A percentile compares a stretch with the other conserved stretches of the same genome.
Conservation (phyloP, 192 early-diverging fungal genomes). For the Phycomyces nitens region DNA sequence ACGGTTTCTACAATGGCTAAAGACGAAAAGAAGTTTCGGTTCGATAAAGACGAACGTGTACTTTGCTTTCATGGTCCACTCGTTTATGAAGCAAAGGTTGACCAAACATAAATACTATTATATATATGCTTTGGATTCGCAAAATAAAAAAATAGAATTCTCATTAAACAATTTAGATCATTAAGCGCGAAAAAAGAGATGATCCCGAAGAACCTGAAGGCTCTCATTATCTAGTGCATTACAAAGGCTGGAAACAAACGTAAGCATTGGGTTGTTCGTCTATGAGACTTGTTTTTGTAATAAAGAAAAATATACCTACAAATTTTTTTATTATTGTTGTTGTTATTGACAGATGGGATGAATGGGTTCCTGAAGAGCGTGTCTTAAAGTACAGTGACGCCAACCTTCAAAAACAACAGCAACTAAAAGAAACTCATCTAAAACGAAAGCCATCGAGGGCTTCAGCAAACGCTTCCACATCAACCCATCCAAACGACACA, state of each 20-base stretch:
- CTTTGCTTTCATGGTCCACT: conserved; percentile 96
- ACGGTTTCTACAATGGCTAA: conserved; percentile 16
- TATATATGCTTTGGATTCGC: too few species aligned
- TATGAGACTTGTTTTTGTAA: too few species aligned
- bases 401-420: conserved; percentile 80
- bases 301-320: too few species aligned
- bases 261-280: too few species aligned
- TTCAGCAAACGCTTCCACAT: neutral
- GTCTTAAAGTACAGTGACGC: conserved; percentile 82
- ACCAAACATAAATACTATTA: neutral
- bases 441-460: conserved; percentile 28
- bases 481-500: conserved; percentile 2
- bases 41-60: conserved; percentile 76
- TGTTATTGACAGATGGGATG: conserved; percentile 80
- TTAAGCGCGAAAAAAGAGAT: conserved; percentile 35
- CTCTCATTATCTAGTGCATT: conserved; percentile 92
- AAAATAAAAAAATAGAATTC: too few species aligned
- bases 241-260: conserved; percentile 98
- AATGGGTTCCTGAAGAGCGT: conserved; percentile 93
- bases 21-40: conserved; percentile 28
- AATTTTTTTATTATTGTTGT: neutral
- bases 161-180: conserved; percentile 3
- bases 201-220: conserved; percentile 61
- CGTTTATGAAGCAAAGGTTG: conserved; percentile 92
- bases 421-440: conserved; percentile 59